Evolutionary conservation across 805 yeast genomes (phyloP).

Genomic region (Alloascoidea hylecoeti): DNA sequence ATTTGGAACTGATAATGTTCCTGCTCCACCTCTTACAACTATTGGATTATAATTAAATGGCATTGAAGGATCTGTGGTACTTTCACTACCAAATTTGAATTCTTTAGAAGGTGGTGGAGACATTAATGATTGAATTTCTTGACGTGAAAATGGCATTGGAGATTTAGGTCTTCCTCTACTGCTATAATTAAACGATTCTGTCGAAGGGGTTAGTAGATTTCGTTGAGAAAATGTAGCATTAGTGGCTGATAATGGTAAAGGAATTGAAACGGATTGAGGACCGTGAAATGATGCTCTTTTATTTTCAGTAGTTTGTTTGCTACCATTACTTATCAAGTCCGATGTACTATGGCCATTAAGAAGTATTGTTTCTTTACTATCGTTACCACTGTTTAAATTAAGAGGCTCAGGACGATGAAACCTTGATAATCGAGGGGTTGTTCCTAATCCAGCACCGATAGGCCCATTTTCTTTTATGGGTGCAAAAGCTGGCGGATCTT

Average conservation of each 20-base stretch:
- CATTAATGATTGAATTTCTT: neutral
- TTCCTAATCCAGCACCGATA: neutral
- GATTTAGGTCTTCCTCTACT: constrained; percentile 1
- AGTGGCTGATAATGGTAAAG: too few relatives aligned
- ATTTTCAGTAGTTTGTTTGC: neutral
- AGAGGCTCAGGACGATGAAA: neutral
- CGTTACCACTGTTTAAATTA: neutral
- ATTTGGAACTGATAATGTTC: neutral
- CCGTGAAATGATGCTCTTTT: neutral
- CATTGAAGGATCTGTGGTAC: neutral
- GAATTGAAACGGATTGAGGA: neutral
- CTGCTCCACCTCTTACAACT: neutral
- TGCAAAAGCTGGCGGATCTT: too few relatives aligned
- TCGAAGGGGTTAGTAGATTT: neutral
- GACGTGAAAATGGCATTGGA: too few relatives aligned
- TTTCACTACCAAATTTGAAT: neutral
- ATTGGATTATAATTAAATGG: neutral
- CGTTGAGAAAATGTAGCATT: neutral
- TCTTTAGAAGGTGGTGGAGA: neutral
- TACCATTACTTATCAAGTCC: too few relatives aligned
- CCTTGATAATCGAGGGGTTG: neutral
- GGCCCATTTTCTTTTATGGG: neutral
- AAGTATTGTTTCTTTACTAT: neutral
- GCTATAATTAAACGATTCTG: neutral
- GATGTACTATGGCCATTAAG: too few relatives aligned